Base-by-base conservation (phyloP, 257 asterid species). In the Craterostigma plantagineum region DNA sequence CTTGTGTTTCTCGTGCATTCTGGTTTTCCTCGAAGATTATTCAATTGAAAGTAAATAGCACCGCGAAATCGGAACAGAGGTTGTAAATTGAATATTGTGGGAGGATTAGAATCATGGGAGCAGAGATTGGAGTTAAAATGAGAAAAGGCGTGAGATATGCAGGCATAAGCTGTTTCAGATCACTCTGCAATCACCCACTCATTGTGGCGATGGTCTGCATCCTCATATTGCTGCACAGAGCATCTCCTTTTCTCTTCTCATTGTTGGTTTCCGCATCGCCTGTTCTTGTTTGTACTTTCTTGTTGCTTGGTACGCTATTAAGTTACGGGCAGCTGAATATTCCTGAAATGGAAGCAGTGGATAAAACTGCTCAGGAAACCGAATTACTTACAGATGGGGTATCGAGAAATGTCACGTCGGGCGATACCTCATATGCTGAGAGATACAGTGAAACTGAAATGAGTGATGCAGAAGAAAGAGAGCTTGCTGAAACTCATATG, bases 211-310 rank as follows among this genome's bases (percentile, higher is more conserved):
- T 76, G 64, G 49, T 79, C 51, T 72, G 84, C 65, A 73, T 78
- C 65, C 60, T 87, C 68, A 37, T 75, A 10, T 68, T 62, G 47
- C 52, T 87, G 65, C 60, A 79, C 59, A 68, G 90, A 72, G 62
- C 68, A 46, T 79, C 65, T 34, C 98, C 98, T 33, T 76, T 72
- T 12, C 12, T 79, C 37, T 87, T 87, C 53, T 78, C 92, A 8
- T 10, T 81, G 35, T 56, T 87, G 79, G 66, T 87, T 7, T 74
- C 87, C 54, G 66, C 66, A 38, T 87, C 83, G 35, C 97, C 97
- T 60, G 67, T 79, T 16, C 69, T 87, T 56, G 65, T 79, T 33
- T 87, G 95, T 63, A 87, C 98, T 65, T 85, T 92, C 55, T 55
- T 72, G 59, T 69, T 87, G 73, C 93, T 87, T 42, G 98, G 98